A percentile compares a stretch with the other conserved stretches of the same genome.
These are phyloP conservation scores for Scleroderma bovista DNA, from an alignment of 768 basidiomycete genomes.

Conservation along the genomic window DNA sequence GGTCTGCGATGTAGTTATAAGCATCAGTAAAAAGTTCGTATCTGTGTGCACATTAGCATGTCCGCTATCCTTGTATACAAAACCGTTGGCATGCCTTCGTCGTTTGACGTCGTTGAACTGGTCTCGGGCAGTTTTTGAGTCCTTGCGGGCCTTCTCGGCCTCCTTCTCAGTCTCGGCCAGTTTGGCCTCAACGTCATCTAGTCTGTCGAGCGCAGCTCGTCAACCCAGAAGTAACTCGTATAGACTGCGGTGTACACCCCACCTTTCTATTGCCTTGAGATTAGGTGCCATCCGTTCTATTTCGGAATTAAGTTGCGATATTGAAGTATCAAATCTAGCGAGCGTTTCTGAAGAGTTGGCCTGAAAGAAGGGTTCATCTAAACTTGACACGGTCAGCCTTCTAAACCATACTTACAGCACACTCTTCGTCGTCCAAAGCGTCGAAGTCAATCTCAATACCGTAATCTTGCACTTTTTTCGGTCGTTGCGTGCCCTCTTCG, in stretches of 20 bases:
- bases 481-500: conserved; percentile 72
- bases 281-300: conserved; percentile 95
- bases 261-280: conserved; percentile 93
- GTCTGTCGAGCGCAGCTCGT: conserved; percentile 33
- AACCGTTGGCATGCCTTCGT: conserved; percentile 47
- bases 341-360: conserved; percentile 58
- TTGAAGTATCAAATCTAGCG: conserved; percentile 68
- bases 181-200: conserved; percentile 81
- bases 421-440: conserved; percentile 66
- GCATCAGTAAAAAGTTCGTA: conserved; percentile 92
- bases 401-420: conserved; percentile 41
- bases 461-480: conserved; percentile 69
- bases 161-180: conserved; percentile 87
- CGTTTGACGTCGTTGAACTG: conserved; percentile 85
- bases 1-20: conserved; percentile 91
- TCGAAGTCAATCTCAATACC: conserved; percentile 89
- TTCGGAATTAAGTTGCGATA: conserved; percentile 66
- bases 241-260: conserved; percentile 15
- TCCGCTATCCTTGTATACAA: neutral
- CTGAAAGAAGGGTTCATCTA: conserved; percentile 25
- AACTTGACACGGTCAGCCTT: neutral
- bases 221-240: neutral
- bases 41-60: conserved; percentile 22
- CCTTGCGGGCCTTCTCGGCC: conserved; percentile 86
- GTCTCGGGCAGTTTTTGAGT: conserved; percentile 86